Percentiles rank a stretch among this genome's conserved stretches.
These are phyloP conservation scores for Claviceps capensis DNA, from an alignment of 2,329 filamentous ascomycete genomes.

Conservation along the genomic window DNA sequence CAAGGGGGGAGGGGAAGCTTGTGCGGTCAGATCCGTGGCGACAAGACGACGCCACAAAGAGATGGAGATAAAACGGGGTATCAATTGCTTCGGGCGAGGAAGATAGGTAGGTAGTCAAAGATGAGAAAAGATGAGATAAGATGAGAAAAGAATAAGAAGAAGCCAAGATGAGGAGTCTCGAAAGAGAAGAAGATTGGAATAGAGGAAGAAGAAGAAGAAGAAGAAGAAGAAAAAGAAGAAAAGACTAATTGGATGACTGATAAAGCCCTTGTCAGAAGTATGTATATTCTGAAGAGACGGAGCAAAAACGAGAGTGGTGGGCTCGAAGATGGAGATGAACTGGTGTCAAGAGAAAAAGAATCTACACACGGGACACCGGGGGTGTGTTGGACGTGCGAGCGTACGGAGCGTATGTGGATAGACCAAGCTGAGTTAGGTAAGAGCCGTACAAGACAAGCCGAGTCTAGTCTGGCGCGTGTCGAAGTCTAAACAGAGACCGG, in stretches of 20 bases:
- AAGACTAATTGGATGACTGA: not conserved
- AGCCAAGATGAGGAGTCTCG: not conserved
- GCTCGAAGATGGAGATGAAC: not conserved
- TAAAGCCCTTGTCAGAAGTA: not conserved
- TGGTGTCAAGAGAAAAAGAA: not conserved
- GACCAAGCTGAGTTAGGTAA: not conserved
- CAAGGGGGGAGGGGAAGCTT: not conserved
- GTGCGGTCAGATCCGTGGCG: not conserved
- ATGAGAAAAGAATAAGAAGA: not conserved
- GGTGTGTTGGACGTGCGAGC: not conserved
- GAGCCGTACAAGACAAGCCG: not conserved
- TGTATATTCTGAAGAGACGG: not conserved
- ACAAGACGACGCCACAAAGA: not conserved
- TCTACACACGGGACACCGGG: not conserved
- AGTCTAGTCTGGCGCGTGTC: constrained; percentile 3
- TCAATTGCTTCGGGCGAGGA: not conserved
- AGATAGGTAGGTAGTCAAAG: not conserved
- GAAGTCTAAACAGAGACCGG: constrained; percentile 3
- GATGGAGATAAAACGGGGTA: not conserved
- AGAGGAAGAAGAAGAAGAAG: not conserved
- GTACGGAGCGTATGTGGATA: not conserved
- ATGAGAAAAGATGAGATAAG: no score
- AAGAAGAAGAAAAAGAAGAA: not conserved
- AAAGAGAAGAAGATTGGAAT: not conserved
- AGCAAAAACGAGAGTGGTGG: not conserved